Evolutionary conservation across 2,329 filamentous ascomycete genomes (phyloP).

Genomic region (Diaporthe velutina): DNA sequence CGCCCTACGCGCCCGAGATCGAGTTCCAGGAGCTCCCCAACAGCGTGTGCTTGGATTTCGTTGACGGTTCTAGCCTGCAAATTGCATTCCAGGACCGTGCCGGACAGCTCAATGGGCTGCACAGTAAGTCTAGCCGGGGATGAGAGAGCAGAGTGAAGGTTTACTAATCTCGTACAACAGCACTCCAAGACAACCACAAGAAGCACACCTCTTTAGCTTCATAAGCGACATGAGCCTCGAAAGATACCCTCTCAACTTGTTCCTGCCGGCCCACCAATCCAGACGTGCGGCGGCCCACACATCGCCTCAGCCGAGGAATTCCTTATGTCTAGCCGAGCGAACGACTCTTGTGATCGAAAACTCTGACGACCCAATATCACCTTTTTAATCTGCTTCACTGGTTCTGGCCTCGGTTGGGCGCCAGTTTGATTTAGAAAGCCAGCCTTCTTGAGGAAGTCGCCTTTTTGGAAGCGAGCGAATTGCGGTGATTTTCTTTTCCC

Average conservation of each 20-base stretch:
- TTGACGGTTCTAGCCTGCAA: constrained; percentile 72
- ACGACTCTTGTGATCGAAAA: constrained; percentile 34
- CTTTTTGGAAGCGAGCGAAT: constrained; percentile 22
- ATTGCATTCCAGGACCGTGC: constrained; percentile 73
- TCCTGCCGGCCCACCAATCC: neutral
- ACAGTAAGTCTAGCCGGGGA: constrained; percentile 57
- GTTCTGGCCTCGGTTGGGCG: constrained; percentile 16
- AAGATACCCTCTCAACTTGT: constrained; percentile 6
- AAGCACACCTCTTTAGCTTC: constrained; percentile 50
- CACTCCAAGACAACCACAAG: constrained; percentile 58
- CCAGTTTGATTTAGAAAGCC: constrained; percentile 32
- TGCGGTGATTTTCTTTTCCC: constrained; percentile 18
- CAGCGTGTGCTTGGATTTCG: constrained; percentile 75
- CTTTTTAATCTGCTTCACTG: constrained; percentile 36
- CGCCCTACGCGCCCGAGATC: constrained; percentile 86
- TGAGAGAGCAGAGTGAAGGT: neutral
- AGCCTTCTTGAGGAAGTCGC: constrained; percentile 32
- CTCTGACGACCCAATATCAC: constrained; percentile 37
- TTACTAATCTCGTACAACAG: constrained; percentile 50
- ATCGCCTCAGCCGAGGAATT: constrained; percentile 33
- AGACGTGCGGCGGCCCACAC: constrained; percentile 22
- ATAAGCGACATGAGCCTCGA: constrained; percentile 41
- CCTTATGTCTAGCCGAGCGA: constrained; percentile 37
- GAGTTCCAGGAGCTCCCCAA: constrained; percentile 94
- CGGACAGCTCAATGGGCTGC: constrained; percentile 67